Conservation (phyloP, 768 basidiomycete species). For the Rhodotorula toruloides region DNA sequence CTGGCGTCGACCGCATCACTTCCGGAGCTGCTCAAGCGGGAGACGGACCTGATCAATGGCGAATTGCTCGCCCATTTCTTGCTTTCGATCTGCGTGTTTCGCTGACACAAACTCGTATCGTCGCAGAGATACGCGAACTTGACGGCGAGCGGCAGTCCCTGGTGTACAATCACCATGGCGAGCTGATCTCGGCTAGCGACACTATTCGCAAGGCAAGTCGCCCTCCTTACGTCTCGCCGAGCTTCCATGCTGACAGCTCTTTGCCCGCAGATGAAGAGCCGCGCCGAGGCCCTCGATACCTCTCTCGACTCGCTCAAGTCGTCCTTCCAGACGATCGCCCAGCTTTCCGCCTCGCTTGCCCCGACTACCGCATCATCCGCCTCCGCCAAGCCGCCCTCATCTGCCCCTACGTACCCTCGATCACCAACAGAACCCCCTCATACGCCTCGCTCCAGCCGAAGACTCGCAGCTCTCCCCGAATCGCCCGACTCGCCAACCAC, state of each 20-base stretch:
- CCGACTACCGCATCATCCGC: not conserved
- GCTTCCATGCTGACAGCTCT: too few relatives aligned
- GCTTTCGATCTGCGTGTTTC: too few relatives aligned
- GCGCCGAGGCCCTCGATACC: slow-evolving; percentile 76
- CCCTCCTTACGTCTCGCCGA: slow-evolving; percentile 41
- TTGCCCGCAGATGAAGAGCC: slow-evolving; percentile 66
- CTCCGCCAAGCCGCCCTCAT: not conserved
- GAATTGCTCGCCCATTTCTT: slow-evolving; percentile 19
- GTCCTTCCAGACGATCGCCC: slow-evolving; percentile 38
- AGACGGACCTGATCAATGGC: slow-evolving; percentile 77
- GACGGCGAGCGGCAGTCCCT: slow-evolving; percentile 83
- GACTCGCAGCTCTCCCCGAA: not conserved
- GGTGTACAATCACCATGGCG: slow-evolving; percentile 92
- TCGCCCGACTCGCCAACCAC: slow-evolving; percentile 2
- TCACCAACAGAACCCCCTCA: not conserved
- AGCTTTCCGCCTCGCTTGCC: slow-evolving; percentile 38
- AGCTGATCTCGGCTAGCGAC: slow-evolving; percentile 86
- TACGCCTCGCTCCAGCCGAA: not conserved
- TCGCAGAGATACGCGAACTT: slow-evolving; percentile 72
- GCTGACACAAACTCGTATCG: not conserved
- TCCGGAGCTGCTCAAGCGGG: slow-evolving; percentile 60
- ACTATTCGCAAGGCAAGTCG: slow-evolving; percentile 83
- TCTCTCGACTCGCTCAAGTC: slow-evolving; percentile 67
- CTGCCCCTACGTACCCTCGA: not conserved
- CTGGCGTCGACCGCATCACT: slow-evolving; percentile 25